Percentiles rank a stretch among this genome's conserved stretches.
Conservation (phyloP, 2,329 filamentous ascomycete genomes). For the Colletotrichum sp. region DNA sequence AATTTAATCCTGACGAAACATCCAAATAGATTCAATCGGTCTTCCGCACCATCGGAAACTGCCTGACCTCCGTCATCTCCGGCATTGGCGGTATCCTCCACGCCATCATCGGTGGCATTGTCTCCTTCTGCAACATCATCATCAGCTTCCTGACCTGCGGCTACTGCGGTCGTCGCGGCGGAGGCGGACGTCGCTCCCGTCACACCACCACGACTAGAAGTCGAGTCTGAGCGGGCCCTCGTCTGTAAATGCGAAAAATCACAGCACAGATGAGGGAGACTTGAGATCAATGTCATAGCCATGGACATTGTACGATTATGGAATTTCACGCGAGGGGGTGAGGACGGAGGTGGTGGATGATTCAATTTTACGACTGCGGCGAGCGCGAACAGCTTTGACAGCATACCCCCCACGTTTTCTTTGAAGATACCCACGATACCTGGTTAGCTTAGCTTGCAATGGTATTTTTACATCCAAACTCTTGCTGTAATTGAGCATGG, state of each 20-base stretch:
- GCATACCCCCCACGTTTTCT: neutral
- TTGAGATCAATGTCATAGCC: neutral
- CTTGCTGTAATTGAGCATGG: rapidly evolving
- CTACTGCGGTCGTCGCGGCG: constrained; percentile 37
- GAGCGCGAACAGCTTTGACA: neutral
- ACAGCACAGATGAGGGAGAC: neutral
- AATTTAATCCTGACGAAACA: neutral
- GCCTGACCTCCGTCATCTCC: constrained; percentile 72
- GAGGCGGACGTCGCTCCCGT: constrained; percentile 29
- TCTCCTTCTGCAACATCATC: constrained; percentile 68
- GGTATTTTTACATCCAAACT: neutral
- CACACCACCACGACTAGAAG: constrained; percentile 33
- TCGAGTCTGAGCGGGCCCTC: constrained; percentile 30
- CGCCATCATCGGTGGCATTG: constrained; percentile 71
- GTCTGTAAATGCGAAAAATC: neutral
- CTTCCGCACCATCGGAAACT: constrained; percentile 68
- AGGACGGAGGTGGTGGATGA: neutral
- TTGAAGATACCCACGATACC: constrained; percentile 20
- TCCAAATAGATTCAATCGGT: constrained; percentile 57
- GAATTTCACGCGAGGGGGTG: neutral
- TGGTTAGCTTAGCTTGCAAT: constrained; percentile 7
- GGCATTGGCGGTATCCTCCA: constrained; percentile 69
- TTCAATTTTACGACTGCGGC: neutral
- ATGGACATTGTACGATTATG: neutral
- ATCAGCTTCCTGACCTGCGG: constrained; percentile 69